A percentile compares a stretch with the other conserved stretches of the same genome.
Evolutionary conservation across 306 rosid species (phyloP).

Genomic region (Cucurbita ficifolia): DNA sequence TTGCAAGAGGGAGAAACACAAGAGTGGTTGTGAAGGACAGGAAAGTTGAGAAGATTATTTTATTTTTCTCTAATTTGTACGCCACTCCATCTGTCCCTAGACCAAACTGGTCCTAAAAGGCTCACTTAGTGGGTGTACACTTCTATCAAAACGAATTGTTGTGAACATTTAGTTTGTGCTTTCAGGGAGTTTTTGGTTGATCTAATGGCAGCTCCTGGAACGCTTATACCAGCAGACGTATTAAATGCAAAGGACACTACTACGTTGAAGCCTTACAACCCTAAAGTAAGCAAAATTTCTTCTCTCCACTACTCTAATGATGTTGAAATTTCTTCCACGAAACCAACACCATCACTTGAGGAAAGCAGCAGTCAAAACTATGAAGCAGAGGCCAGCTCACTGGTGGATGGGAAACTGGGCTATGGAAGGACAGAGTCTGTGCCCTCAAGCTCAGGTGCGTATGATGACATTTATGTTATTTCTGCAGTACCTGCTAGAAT

Average conservation of each 20-base stretch:
- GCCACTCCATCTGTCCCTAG: too few relatives aligned
- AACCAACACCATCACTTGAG: constrained; percentile 36
- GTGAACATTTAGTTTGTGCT: constrained; percentile 8
- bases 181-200: constrained; percentile 98
- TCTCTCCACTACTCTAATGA: constrained; percentile 32
- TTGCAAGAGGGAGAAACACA: too few relatives aligned
- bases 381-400: constrained; percentile 21
- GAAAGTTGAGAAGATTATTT: too few relatives aligned
- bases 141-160: neutral
- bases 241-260: constrained; percentile 42
- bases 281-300: constrained; percentile 29
- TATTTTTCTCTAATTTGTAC: too few relatives aligned
- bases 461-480: constrained; percentile 23
- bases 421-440: constrained; percentile 40
- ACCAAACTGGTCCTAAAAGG: neutral
- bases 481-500: constrained; percentile 28
- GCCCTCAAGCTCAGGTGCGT: constrained; percentile 27
- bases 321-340: constrained; percentile 32
- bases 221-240: constrained; percentile 76
- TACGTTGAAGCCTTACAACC: constrained; percentile 39
- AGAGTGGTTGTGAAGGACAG: too few relatives aligned
- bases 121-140: neutral
- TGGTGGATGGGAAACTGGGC: constrained; percentile 29
- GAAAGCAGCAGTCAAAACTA: constrained; percentile 68
- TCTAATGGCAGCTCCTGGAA: constrained; percentile 98